Evolutionary conservation across 2,329 filamentous ascomycete species (phyloP).

Genomic region (Aschersonia sp.): DNA sequence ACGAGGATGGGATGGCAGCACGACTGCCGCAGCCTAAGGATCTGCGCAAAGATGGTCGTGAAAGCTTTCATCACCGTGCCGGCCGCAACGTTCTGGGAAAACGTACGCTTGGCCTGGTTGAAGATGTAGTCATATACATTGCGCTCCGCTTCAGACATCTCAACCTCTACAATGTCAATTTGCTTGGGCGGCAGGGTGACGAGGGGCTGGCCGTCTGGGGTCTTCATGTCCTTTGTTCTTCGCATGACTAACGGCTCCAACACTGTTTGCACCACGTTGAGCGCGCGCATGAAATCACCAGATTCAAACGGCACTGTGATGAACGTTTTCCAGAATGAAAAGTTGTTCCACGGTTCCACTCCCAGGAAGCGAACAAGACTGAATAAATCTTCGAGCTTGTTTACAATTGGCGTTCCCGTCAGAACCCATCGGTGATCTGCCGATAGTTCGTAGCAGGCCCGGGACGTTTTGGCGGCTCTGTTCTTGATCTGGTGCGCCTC

Average conservation of each 20-base stretch:
- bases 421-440: constrained; percentile 83
- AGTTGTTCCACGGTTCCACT: constrained; percentile 97
- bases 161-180: constrained; percentile 75
- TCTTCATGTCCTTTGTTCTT: constrained; percentile 96
- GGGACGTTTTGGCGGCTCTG: constrained; percentile 80
- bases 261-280: constrained; percentile 95
- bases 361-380: constrained; percentile 82
- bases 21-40: constrained; percentile 78
- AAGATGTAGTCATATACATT: constrained; percentile 91
- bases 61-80: constrained; percentile 92
- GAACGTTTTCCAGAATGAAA: constrained; percentile 98
- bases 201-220: constrained; percentile 59
- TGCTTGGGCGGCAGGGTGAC: constrained; percentile 71
- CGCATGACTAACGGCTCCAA: constrained; percentile 90
- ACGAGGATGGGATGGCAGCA: constrained; percentile 90
- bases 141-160: constrained; percentile 70
- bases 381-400: constrained; percentile 87
- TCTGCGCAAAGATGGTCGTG: constrained; percentile 94
- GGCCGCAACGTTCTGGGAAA: constrained; percentile 74
- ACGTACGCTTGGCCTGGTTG: constrained; percentile 65
- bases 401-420: constrained; percentile 93
- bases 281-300: constrained; percentile 79
- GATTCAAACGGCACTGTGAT: constrained; percentile 96
- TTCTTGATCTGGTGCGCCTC: constrained; percentile 92
- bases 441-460: constrained; percentile 81